A percentile compares a stretch with the other conserved stretches of the same genome.
Conservation (phyloP, 768 basidiomycete genomes). For the Russula virescens region DNA sequence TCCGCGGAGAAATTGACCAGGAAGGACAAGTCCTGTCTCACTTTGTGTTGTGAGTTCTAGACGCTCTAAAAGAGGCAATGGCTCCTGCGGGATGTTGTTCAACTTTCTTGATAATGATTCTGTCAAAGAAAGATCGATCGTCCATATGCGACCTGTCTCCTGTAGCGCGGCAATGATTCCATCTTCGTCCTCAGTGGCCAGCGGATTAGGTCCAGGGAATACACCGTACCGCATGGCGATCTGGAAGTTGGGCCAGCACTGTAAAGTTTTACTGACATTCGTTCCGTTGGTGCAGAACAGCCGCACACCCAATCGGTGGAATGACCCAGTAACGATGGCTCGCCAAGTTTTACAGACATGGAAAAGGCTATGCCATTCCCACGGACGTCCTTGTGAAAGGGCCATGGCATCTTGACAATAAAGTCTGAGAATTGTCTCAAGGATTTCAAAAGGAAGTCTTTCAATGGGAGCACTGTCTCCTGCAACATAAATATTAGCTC, state of each 20-base stretch:
- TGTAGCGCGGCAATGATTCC: not conserved
- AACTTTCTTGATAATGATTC: not conserved
- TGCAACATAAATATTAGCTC: not conserved
- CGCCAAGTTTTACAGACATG: constrained; percentile 8
- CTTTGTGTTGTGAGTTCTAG: not conserved
- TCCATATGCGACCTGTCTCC: not conserved
- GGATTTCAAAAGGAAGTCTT: not conserved
- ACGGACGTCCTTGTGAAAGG: not conserved
- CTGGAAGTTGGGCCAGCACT: not conserved
- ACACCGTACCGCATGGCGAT: constrained; percentile 5
- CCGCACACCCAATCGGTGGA: not conserved
- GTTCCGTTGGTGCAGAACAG: constrained; percentile 5
- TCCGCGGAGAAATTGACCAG: not conserved
- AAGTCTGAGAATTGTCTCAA: not conserved
- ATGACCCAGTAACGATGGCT: not conserved
- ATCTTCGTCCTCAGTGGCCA: not conserved
- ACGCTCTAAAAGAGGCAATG: not conserved
- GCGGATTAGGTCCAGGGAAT: not conserved
- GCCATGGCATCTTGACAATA: not conserved
- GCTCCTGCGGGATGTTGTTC: not conserved
- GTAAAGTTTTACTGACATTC: not conserved
- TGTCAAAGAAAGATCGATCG: not conserved
- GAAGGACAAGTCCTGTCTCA: not conserved
- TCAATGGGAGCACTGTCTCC: not conserved
- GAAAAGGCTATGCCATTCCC: constrained; percentile 3